Percentiles rank a stretch among this genome's conserved stretches.
Evolutionary conservation across 352 stramenopile species (phyloP).

Genomic region (Blastocystis sp.): DNA sequence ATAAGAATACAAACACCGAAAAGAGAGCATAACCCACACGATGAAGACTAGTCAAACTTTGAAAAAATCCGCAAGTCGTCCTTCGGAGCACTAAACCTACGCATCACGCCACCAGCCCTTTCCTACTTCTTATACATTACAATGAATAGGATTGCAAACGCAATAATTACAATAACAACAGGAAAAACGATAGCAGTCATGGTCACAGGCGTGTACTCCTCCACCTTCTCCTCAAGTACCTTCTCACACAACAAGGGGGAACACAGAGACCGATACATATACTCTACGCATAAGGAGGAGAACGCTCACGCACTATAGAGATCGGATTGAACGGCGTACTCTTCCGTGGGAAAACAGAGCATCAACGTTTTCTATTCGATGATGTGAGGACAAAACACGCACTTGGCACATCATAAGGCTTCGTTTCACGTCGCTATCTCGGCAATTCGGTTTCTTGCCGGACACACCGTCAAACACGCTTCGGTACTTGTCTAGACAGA

Average conservation of each 20-base stretch:
- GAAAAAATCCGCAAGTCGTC: conserved; percentile 63
- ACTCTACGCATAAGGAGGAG: conserved; percentile 10
- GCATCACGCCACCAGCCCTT: background rate
- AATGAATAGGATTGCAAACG: conserved; percentile 34
- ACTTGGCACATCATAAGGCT: conserved; percentile 63
- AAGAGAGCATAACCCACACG: background rate
- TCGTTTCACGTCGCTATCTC: conserved; percentile 20
- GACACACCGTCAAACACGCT: conserved; percentile 56
- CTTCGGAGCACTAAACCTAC: conserved; percentile 61
- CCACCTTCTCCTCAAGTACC: background rate
- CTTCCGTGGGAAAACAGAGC: conserved; percentile 60
- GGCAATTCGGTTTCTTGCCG: conserved; percentile 41
- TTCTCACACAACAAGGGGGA: conserved; percentile 21
- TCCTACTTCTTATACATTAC: conserved; percentile 65
- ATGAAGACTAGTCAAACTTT: conserved; percentile 35
- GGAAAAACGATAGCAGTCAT: conserved; percentile 54
- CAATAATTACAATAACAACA: conserved; percentile 50
- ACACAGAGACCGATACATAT: conserved; percentile 67
- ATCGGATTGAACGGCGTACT: conserved; percentile 58
- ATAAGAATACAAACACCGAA: no score
- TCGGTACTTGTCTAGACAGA: conserved; percentile 60
- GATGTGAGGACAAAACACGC: background rate
- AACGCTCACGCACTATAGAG: conserved; percentile 17
- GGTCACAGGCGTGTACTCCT: conserved; percentile 38
- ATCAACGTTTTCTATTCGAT: conserved; percentile 50